Conservation (phyloP, 2,329 filamentous ascomycete species). For the Penicillium sp. region DNA sequence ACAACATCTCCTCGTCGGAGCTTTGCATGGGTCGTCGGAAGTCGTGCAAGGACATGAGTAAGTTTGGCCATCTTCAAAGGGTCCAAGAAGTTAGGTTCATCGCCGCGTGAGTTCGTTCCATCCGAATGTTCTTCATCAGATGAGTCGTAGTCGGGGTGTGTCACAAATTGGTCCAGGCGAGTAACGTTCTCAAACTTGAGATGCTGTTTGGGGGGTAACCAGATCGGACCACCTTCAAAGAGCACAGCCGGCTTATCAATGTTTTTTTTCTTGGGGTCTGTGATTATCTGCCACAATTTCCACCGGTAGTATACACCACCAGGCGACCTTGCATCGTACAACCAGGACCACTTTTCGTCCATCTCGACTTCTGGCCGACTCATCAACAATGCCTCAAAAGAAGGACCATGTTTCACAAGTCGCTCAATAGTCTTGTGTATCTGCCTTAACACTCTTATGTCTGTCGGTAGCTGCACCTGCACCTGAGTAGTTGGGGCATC, state of each 20-base stretch:
- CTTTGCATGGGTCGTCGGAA: conserved; percentile 72
- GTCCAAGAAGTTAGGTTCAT: conserved; percentile 69
- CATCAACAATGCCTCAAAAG: conserved; percentile 93
- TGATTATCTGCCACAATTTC: conserved; percentile 84
- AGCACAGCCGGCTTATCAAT: conserved; percentile 56
- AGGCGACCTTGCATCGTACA: conserved; percentile 79
- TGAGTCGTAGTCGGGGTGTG: conserved; percentile 81
- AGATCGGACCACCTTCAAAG: conserved; percentile 74
- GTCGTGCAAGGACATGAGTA: conserved; percentile 75
- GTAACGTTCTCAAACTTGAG: conserved; percentile 82
- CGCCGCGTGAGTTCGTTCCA: conserved; percentile 30
- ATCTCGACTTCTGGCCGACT: conserved; percentile 75
- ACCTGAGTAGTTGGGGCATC: conserved; percentile 60
- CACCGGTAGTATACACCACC: conserved; percentile 91
- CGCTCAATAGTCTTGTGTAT: conserved; percentile 87
- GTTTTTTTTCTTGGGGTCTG: conserved; percentile 53
- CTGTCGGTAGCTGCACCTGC: conserved; percentile 70
- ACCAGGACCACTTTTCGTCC: conserved; percentile 89
- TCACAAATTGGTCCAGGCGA: conserved; percentile 73
- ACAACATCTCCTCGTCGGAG: conserved; percentile 84
- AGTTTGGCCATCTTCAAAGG: conserved; percentile 82
- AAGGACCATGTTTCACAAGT: conserved; percentile 74
- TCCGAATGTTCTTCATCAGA: conserved; percentile 74
- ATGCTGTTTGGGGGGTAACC: conserved; percentile 71
- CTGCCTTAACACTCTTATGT: conserved; percentile 74